These are phyloP conservation scores for Camellia oleifera DNA, from an alignment of 179 eudicot species.

Conservation along the genomic window DNA sequence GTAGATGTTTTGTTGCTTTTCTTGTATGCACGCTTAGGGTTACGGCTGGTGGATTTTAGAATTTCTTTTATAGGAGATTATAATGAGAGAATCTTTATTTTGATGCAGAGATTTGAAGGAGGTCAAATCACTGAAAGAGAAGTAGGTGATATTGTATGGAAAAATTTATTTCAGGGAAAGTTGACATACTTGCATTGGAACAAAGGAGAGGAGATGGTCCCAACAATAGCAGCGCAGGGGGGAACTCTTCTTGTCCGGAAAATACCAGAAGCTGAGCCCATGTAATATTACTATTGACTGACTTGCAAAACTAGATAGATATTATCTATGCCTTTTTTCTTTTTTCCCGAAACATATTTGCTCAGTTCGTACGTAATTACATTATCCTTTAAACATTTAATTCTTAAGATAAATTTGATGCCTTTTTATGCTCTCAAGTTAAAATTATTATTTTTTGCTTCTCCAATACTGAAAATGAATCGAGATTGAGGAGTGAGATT, in stretches of 20 bases:
- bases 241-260: constrained; percentile 86
- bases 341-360: neutral
- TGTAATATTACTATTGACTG: constrained; percentile 35
- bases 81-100: neutral
- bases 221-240: constrained; percentile 56
- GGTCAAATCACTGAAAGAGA: constrained; percentile 50
- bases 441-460: neutral
- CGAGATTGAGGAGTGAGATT: neutral
- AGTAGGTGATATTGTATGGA: constrained; percentile 60
- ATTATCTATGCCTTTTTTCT: neutral
- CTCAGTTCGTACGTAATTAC: neutral
- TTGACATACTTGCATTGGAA: constrained; percentile 77
- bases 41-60: neutral
- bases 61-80: neutral
- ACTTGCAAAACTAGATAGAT: neutral
- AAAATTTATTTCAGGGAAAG: constrained; percentile 62
- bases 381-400: neutral
- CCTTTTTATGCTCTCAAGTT: neutral
- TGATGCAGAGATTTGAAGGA: constrained; percentile 42
- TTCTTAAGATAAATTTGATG: neutral
- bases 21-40: neutral
- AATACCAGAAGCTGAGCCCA: constrained; percentile 59
- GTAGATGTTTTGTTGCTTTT: neutral
- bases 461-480: neutral
- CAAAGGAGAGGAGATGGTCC: constrained; percentile 84